Conservation (phyloP, 2,329 filamentous ascomycete species). For the Venturia carpophila region DNA sequence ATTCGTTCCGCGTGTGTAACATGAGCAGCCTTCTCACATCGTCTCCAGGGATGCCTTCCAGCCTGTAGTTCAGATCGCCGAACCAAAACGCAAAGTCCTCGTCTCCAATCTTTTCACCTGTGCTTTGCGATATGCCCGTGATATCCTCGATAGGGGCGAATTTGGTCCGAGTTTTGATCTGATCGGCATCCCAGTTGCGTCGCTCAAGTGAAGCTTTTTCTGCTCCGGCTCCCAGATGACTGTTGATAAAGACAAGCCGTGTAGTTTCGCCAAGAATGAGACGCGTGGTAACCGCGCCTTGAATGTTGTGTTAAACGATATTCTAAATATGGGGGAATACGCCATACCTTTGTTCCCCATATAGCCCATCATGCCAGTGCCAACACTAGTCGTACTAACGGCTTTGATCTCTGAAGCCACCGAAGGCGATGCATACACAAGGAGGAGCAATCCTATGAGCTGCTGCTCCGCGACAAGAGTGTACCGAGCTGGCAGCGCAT, state of each 20-base stretch:
- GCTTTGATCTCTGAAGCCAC: constrained; percentile 68
- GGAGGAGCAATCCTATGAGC: constrained; percentile 72
- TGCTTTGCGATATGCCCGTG: constrained; percentile 50
- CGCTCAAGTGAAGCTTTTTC: constrained; percentile 71
- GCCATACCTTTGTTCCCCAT: constrained; percentile 80
- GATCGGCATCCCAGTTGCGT: constrained; percentile 80
- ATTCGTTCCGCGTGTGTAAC: constrained; percentile 73
- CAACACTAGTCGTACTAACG: constrained; percentile 73
- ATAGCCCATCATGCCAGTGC: constrained; percentile 84
- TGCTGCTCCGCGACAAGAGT: constrained; percentile 71
- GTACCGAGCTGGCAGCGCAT: constrained; percentile 70
- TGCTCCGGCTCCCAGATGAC: constrained; percentile 79
- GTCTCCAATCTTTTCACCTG: constrained; percentile 67
- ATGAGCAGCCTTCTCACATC: constrained; percentile 80
- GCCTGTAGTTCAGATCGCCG: constrained; percentile 88
- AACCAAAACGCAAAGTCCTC: constrained; percentile 96
- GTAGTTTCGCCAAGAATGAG: constrained; percentile 86
- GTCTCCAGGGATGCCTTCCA: constrained; percentile 80
- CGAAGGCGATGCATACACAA: constrained; percentile 77
- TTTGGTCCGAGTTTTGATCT: constrained; percentile 66
- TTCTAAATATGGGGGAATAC: background rate
- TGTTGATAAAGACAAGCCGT: constrained; percentile 81
- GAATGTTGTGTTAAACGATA: background rate
- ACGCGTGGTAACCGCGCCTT: constrained; percentile 61
- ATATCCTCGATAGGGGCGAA: constrained; percentile 66